Percentiles rank a stretch among this genome's conserved stretches.
Conservation (phyloP, 352 stramenopile genomes). For the Pythium coloratum region DNA sequence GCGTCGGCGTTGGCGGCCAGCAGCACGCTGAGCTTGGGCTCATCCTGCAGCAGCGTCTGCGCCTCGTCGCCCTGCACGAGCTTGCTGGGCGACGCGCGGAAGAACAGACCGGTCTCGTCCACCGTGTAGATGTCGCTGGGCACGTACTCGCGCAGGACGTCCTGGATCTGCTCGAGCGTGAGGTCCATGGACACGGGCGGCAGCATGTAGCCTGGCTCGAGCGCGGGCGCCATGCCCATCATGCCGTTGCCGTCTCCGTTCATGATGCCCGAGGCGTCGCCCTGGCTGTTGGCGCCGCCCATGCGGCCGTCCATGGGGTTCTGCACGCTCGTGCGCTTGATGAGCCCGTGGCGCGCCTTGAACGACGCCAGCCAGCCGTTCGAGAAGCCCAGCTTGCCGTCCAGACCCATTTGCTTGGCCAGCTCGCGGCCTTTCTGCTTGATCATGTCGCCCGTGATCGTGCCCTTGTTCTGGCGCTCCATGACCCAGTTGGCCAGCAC, state of each 20-base stretch:
- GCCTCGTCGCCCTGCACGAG: conserved; percentile 81
- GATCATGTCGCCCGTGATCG: conserved; percentile 89
- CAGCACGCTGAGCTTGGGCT: conserved; percentile 72
- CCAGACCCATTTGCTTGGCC: conserved; percentile 79
- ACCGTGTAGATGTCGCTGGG: conserved; percentile 86
- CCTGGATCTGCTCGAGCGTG: conserved; percentile 83
- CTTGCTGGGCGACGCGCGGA: conserved; percentile 81
- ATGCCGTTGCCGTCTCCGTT: conserved; percentile 41
- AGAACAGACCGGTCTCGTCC: conserved; percentile 86
- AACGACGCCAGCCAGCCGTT: conserved; percentile 87
- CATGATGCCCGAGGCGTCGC: conserved; percentile 35
- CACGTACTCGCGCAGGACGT: conserved; percentile 79
- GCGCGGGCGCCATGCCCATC: conserved; percentile 41
- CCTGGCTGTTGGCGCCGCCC: conserved; percentile 4
- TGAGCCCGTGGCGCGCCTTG: conserved; percentile 80
- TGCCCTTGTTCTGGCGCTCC: conserved; percentile 86
- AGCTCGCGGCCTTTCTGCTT: conserved; percentile 83
- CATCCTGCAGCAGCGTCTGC: conserved; percentile 70
- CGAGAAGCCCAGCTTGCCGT: conserved; percentile 83
- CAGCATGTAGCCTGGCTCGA: conserved; percentile 76
- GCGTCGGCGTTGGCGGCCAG: conserved; percentile 74
- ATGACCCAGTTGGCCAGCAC: conserved; percentile 89
- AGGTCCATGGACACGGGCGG: conserved; percentile 80
- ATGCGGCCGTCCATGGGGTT: conserved; percentile 28
- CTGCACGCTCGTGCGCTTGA: conserved; percentile 48